phyloP scores from a whole-genome alignment of 1,284 basidiomycete genomes.

The Kalmanozyma brasiliensis region DNA sequence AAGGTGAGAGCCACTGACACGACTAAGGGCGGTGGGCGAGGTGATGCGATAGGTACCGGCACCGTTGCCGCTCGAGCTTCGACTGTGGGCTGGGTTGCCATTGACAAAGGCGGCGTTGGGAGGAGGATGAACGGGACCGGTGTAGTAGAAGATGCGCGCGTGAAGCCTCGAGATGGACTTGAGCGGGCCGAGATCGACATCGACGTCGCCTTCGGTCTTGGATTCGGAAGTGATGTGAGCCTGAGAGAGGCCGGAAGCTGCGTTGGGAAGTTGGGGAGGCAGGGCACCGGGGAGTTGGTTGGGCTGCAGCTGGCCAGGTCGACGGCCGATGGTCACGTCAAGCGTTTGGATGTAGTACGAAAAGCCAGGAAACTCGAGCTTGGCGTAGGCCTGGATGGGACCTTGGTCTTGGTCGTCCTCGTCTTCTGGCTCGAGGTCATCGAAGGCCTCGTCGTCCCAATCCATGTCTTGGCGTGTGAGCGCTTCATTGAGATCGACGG shows the following conservation, averaged over 20 bases:
- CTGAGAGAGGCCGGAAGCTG: slow-evolving; percentile 43
- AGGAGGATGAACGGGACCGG: slow-evolving; percentile 44
- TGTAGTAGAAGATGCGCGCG: slow-evolving; percentile 81
- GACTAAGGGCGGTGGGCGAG: slow-evolving; percentile 42
- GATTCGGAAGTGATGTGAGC: slow-evolving; percentile 52
- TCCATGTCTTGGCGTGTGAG: slow-evolving; percentile 38
- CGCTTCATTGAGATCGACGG: slow-evolving; percentile 49
- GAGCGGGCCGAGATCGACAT: slow-evolving; percentile 94
- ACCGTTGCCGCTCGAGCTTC: slow-evolving; percentile 26
- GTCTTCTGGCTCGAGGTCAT: slow-evolving; percentile 40
- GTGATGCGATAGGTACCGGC: slow-evolving; percentile 37
- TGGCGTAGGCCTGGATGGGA: slow-evolving; percentile 86
- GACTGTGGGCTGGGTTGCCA: slow-evolving; percentile 33
- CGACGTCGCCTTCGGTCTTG: slow-evolving; percentile 69
- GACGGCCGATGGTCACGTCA: slow-evolving; percentile 77
- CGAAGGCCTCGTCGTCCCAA: slow-evolving; percentile 45
- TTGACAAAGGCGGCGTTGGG: slow-evolving; percentile 30
- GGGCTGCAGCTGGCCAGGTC: slow-evolving; percentile 66
- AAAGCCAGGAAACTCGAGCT: slow-evolving; percentile 88
- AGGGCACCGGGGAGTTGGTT: slow-evolving; percentile 23
- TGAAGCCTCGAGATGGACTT: slow-evolving; percentile 97
- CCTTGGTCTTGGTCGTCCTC: slow-evolving; percentile 49
- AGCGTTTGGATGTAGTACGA: slow-evolving; percentile 86
- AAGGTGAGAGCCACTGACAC: slow-evolving; percentile 36
- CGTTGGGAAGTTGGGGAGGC: slow-evolving; percentile 45